Evolutionary conservation across 257 asterid species (phyloP), one percentile per base, ranked within the genome.

Genomic region (Osmanthus fragrans): DNA sequence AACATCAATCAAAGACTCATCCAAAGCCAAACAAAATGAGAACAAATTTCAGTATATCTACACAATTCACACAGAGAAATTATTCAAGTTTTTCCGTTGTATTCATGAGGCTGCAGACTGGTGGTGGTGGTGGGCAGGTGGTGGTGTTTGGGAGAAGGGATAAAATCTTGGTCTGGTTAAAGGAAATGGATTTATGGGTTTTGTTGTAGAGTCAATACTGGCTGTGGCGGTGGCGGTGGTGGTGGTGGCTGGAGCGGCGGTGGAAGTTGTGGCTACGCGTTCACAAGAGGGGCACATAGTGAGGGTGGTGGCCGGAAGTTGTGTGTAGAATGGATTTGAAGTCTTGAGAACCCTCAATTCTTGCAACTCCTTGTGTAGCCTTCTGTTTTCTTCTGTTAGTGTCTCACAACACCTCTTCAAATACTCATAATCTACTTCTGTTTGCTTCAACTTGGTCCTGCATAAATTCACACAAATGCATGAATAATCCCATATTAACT

Each of bases 261-360:
- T 15, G 12, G 84, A 54, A 34, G 90, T 73, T 77, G 90, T 45
- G 49, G 94, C 91, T 25, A 92, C 96, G 16, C 92, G 92, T 76
- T 94, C 93, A 81, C 98, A 94, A 12, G 97, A 92, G 3, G 97
- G 98, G 69, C 98, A 92, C 97, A 94, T 94, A 45, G 98, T 92
- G 5, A 94, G 82, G 0, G 98, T 94, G 82, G 98, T 90, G 82
- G 98, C 91, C 0, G 97, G 96, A 3, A 83, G 86, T 65, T 89
- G 96, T 91, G 90, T 87, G 85, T 88, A 82, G 83, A 84, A 90
- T 5, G 98, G 96, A 63, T 85, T 90, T 12, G 96, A 84, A 51
- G 89, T 73, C 79, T 93, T 93, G 32, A 93, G 84, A 11, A 93
- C 91, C 80, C 97, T 89, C 72, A 93, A 64, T 70, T 93, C 98